A percentile compares a stretch with the other conserved stretches of the same genome.
Evolutionary conservation across 352 stramenopile species (phyloP).

Genomic region (Globisporangium recalcitrans): DNA sequence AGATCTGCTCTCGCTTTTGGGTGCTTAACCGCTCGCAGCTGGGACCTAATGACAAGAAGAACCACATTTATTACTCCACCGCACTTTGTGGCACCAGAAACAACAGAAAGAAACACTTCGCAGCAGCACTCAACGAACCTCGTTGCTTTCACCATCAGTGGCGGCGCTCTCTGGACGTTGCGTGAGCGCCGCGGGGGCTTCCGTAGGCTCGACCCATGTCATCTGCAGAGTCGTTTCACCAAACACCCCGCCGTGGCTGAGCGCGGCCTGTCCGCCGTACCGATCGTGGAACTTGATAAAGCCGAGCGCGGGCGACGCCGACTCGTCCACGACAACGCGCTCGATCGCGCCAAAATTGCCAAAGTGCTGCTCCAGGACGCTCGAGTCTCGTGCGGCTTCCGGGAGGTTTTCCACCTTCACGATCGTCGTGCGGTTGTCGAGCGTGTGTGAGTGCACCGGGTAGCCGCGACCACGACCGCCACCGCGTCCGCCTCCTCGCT

Average conservation of each 20-base stretch:
- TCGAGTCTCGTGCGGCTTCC: slow-evolving; percentile 65
- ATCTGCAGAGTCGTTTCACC: slow-evolving; percentile 56
- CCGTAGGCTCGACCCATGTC: slow-evolving; percentile 54
- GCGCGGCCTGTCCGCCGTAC: slow-evolving; percentile 62
- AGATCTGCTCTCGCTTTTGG: not conserved
- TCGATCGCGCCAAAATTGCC: slow-evolving; percentile 80
- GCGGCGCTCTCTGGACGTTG: slow-evolving; percentile 12
- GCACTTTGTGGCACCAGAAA: not conserved
- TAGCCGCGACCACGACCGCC: slow-evolving; percentile 39
- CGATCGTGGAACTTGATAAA: slow-evolving; percentile 86
- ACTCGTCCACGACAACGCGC: slow-evolving; percentile 68
- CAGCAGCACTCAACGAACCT: not conserved
- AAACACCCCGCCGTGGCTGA: slow-evolving; percentile 55
- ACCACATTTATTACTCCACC: not conserved
- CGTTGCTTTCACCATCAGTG: not conserved
- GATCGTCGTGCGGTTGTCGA: slow-evolving; percentile 85
- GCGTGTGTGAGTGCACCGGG: slow-evolving; percentile 43
- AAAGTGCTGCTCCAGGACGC: slow-evolving; percentile 83
- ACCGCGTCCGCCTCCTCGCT: slow-evolving; percentile 31
- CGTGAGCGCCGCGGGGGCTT: slow-evolving; percentile 44
- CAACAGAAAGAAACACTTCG: too few species aligned
- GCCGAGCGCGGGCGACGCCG: slow-evolving; percentile 28
- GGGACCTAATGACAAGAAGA: not conserved
- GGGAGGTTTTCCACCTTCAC: slow-evolving; percentile 73
- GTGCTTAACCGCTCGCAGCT: not conserved